Percentiles rank a stretch among this genome's conserved stretches.
Conservation (phyloP, 768 basidiomycete genomes). For the Boletus pseudo-olivaceus region DNA sequence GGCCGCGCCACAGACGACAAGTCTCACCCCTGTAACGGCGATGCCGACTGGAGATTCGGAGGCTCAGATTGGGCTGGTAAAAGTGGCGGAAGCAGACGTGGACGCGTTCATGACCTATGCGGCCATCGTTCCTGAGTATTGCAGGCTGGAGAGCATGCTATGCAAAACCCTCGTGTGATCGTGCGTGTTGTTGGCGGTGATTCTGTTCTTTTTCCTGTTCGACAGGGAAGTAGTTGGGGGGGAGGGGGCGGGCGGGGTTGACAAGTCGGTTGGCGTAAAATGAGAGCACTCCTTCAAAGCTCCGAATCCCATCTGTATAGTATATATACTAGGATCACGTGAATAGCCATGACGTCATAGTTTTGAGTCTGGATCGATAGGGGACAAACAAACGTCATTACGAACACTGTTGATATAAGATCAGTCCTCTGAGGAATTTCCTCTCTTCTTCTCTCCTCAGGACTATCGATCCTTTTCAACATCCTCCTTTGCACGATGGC, state of each 20-base stretch:
- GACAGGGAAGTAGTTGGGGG: background rate
- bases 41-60: constrained; percentile 71
- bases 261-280: background rate
- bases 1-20: constrained; percentile 44
- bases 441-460: background rate
- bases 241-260: background rate
- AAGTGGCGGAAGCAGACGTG: constrained; percentile 79
- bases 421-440: too few relatives aligned
- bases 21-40: constrained; percentile 67
- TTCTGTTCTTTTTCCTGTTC: background rate
- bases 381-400: background rate
- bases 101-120: constrained; percentile 87
- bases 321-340: constrained; percentile 17
- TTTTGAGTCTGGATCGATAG: background rate
- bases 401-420: background rate
- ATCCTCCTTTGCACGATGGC: constrained; percentile 10
- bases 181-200: background rate
- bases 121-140: constrained; percentile 80
- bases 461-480: background rate
- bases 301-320: constrained; percentile 4
- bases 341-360: background rate
- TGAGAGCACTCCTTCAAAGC: background rate
- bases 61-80: constrained; percentile 70
- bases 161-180: constrained; percentile 54
- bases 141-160: constrained; percentile 74